Conservation (phyloP, 1,284 basidiomycete genomes). For the Heterobasidion annosum region DNA sequence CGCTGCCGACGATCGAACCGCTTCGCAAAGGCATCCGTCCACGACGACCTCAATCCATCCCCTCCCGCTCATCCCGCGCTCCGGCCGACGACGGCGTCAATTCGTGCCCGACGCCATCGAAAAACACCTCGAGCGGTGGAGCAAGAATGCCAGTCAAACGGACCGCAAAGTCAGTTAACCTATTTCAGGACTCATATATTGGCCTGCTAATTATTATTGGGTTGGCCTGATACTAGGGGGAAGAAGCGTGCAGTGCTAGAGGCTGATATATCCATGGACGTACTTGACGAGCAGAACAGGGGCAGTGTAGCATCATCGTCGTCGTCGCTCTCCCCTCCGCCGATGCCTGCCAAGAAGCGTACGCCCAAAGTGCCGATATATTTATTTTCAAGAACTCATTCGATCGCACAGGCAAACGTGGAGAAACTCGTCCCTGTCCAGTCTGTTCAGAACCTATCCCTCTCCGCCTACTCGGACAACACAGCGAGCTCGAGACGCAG, state of each 20-base stretch:
- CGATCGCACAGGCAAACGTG: slow-evolving; percentile 44
- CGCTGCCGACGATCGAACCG: neutral
- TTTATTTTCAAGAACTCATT: too few relatives aligned
- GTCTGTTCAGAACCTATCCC: slow-evolving; percentile 65
- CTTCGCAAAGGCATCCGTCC: neutral
- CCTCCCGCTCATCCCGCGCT: neutral
- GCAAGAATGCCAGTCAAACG: neutral
- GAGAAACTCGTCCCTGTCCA: slow-evolving; percentile 65
- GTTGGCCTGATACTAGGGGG: neutral
- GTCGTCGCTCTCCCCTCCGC: neutral
- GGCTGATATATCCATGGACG: neutral
- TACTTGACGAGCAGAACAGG: neutral
- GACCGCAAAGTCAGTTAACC: neutral
- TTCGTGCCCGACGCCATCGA: neutral
- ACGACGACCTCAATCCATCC: neutral
- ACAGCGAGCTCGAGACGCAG: slow-evolving; percentile 54
- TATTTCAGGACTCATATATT: neutral
- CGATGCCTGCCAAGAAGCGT: slow-evolving; percentile 19
- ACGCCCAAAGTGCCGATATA: neutral
- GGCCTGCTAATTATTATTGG: neutral
- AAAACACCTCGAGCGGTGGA: neutral
- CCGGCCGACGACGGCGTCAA: neutral
- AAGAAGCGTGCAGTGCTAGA: neutral
- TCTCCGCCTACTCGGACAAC: slow-evolving; percentile 51
- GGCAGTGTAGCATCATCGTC: neutral